Percentiles rank a stretch among this genome's conserved stretches.
These are phyloP conservation scores for Endoconidiophora laricicola DNA, from an alignment of 2,329 filamentous ascomycete genomes.

Conservation along the genomic window DNA sequence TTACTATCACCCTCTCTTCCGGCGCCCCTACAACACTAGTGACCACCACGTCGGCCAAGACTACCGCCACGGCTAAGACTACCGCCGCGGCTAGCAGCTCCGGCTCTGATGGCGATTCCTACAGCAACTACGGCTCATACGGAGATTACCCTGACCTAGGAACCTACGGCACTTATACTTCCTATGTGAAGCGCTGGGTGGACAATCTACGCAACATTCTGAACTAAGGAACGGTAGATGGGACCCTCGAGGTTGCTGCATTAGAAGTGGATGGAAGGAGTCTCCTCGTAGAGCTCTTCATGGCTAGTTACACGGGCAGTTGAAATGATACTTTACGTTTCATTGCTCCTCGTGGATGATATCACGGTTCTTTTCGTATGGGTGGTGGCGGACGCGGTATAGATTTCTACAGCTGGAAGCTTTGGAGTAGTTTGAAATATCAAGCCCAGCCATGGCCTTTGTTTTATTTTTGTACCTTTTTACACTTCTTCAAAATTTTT, in stretches of 20 bases:
- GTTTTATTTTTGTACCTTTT: neutral
- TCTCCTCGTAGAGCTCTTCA: no score
- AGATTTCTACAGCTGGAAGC: no score
- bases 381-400: no score
- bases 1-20: conserved; percentile 5
- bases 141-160: conserved; percentile 7
- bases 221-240: neutral
- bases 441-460: no score
- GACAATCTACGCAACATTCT: neutral
- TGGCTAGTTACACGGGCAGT: no score
- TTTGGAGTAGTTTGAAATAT: no score
- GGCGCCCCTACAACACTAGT: neutral
- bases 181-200: conserved; percentile 8
- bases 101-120: neutral
- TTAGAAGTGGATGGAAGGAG: no score
- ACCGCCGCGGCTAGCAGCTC: neutral
- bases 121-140: conserved; percentile 5
- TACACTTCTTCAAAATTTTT: neutral
- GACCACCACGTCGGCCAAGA: neutral
- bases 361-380: no score
- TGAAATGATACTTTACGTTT: no score
- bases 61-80: neutral
- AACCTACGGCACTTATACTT: neutral
- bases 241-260: no score
- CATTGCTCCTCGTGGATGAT: no score